A percentile compares a stretch with the other conserved stretches of the same genome.
Conservation (phyloP, 352 stramenopile genomes). For the Globisporangium recalcitrans region DNA sequence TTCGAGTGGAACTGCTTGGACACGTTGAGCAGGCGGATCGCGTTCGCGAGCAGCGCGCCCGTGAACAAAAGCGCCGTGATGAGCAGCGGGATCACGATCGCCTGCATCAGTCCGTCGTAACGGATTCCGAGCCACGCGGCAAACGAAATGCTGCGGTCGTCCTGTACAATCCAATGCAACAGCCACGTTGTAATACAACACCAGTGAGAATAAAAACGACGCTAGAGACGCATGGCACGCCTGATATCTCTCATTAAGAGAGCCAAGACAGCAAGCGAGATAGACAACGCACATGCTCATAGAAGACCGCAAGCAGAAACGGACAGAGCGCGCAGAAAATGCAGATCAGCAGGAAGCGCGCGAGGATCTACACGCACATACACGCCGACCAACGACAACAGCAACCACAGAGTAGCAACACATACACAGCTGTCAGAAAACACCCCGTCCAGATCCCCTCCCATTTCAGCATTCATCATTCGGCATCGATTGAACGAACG, state of each 20-base stretch:
- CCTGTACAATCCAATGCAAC: slow-evolving; percentile 23
- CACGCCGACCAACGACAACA: not conserved
- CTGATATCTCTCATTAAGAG: not conserved
- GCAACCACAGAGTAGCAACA: not conserved
- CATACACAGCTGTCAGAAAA: not conserved
- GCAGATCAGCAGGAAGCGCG: slow-evolving; percentile 84
- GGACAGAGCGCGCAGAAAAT: slow-evolving; percentile 82
- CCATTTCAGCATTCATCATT: not conserved
- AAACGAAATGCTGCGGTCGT: slow-evolving; percentile 76
- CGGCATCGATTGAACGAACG: not conserved
- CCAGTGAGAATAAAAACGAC: not conserved
- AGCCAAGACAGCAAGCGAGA: no score
- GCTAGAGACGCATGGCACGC: not conserved
- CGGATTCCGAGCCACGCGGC: slow-evolving; percentile 82
- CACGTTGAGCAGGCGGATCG: slow-evolving; percentile 65
- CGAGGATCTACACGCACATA: slow-evolving; percentile 53
- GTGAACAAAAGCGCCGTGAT: slow-evolving; percentile 74
- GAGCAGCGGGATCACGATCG: slow-evolving; percentile 55
- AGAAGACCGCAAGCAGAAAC: slow-evolving; percentile 78
- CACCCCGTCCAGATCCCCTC: not conserved
- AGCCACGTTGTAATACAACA: not conserved
- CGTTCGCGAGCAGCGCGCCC: slow-evolving; percentile 69
- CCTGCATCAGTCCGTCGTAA: slow-evolving; percentile 46
- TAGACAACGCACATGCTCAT: slow-evolving; percentile 56
- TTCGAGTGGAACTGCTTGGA: slow-evolving; percentile 74